phyloP scores from a whole-genome alignment of 768 basidiomycete genomes.

The Pisolithus tinctorius region DNA sequence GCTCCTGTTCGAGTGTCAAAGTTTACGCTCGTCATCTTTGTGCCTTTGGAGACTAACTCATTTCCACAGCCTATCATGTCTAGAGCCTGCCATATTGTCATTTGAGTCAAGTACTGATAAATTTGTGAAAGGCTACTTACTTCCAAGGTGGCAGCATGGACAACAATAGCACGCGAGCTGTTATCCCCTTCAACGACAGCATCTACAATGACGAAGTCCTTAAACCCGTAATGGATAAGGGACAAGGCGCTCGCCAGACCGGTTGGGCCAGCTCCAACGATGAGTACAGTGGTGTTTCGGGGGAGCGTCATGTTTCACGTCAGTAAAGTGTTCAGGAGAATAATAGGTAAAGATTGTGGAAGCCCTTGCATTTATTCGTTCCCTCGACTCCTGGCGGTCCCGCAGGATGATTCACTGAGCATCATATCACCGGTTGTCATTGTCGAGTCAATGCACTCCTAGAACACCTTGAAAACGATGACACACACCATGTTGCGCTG shows the following conservation, averaged over 20 bases:
- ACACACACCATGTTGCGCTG: too few species aligned
- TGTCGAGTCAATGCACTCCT: too few species aligned
- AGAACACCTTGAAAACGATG: too few species aligned
- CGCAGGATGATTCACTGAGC: too few species aligned
- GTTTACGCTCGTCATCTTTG: slow-evolving; percentile 20
- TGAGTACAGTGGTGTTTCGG: slow-evolving; percentile 33
- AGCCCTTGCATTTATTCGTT: too few species aligned
- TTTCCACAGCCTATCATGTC: slow-evolving; percentile 40
- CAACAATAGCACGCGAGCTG: slow-evolving; percentile 37
- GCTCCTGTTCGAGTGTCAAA: slow-evolving; percentile 24
- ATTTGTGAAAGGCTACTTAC: slow-evolving; percentile 16
- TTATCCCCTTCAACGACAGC: slow-evolving; percentile 24
- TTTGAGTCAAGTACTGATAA: not conserved
- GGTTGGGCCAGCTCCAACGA: slow-evolving; percentile 46
- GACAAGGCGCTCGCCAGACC: slow-evolving; percentile 36
- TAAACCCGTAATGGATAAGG: slow-evolving; percentile 25
- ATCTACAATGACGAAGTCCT: slow-evolving; percentile 41
- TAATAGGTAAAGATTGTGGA: too few species aligned
- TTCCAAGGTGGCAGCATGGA: slow-evolving; percentile 51
- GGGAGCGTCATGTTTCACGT: slow-evolving; percentile 24
- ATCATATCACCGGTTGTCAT: too few species aligned
- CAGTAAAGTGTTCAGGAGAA: slow-evolving; percentile 5
- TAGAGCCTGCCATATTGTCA: slow-evolving; percentile 33
- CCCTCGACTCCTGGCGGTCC: too few species aligned
- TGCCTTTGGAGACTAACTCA: slow-evolving; percentile 30